Conservation (phyloP, 257 asterid species). For the Nyctanthes arbortristis region DNA sequence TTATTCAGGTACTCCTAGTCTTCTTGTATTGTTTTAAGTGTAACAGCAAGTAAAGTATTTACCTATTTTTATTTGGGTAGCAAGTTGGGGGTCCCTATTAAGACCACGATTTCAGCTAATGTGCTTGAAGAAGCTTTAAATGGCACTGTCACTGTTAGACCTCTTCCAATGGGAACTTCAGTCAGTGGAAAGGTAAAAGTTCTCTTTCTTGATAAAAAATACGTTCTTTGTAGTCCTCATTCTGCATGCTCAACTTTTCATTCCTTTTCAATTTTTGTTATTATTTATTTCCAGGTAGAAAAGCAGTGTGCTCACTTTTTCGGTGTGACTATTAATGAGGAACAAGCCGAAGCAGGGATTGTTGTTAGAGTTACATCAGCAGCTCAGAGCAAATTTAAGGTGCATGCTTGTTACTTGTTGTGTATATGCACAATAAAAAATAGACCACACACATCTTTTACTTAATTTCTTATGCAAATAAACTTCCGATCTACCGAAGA, state of each 20-base stretch:
- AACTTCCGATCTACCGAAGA: too few species aligned
- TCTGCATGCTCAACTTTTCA: conserved; percentile 14
- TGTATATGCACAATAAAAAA: too few species aligned
- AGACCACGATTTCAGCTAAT: conserved; percentile 67
- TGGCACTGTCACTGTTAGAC: conserved; percentile 58
- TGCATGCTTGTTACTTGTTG: conserved; percentile 23
- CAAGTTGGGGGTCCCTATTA: conserved; percentile 66
- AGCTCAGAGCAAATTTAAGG: conserved; percentile 98
- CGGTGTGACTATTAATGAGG: conserved; percentile 92
- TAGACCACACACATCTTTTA: too few species aligned
- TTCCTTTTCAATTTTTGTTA: conserved; percentile 20
- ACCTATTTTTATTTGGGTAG: conserved; percentile 27
- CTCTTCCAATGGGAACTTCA: conserved; percentile 59
- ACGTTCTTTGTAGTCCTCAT: conserved; percentile 16
- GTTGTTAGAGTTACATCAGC: conserved; percentile 93
- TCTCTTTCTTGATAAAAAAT: too few species aligned
- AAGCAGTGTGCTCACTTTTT: conserved; percentile 96
- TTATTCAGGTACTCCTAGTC: conserved; percentile 99
- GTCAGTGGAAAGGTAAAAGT: conserved; percentile 58
- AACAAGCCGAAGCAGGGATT: conserved; percentile 89
- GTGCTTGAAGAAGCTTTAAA: conserved; percentile 90
- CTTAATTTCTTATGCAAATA: conserved; percentile 12
- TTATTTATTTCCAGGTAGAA: conserved; percentile 65
- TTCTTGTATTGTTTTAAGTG: too few species aligned
- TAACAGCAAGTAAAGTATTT: too few species aligned